These are phyloP conservation scores for Pseudogymnoascus sp. DNA, from an alignment of 2,329 filamentous ascomycete genomes.

Conservation along the genomic window DNA sequence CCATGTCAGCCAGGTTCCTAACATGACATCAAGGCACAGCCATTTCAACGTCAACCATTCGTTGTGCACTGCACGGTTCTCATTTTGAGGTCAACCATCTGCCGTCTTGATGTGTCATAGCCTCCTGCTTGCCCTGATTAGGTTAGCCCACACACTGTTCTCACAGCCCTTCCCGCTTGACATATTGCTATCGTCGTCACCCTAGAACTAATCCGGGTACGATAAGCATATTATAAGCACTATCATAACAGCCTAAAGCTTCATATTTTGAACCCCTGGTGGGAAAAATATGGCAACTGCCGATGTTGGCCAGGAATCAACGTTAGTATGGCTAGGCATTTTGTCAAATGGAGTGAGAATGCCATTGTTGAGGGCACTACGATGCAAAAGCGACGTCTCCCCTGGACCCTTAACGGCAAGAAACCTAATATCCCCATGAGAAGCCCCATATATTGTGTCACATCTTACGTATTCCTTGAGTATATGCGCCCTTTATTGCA, in stretches of 20 bases:
- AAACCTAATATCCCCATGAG: not conserved
- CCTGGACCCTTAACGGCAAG: not conserved
- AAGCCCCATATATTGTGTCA: not conserved
- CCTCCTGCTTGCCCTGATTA: not conserved
- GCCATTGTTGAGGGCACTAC: not conserved
- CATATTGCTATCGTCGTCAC: not conserved
- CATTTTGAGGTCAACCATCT: not conserved
- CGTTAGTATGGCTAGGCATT: not conserved
- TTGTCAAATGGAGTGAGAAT: not conserved
- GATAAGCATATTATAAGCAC: constrained; percentile 1
- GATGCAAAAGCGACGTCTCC: not conserved
- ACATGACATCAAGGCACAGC: not conserved
- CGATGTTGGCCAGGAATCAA: not conserved
- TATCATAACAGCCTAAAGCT: not conserved
- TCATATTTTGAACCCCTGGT: not conserved
- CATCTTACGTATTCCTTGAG: not conserved
- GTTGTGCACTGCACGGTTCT: not conserved
- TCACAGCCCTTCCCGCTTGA: not conserved
- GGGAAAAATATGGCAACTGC: not conserved
- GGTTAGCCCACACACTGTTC: not conserved
- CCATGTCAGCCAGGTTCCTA: not conserved
- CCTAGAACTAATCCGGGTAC: not conserved
- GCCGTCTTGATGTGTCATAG: not conserved
- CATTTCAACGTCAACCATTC: not conserved
- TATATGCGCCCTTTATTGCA: not conserved